A percentile compares a stretch with the other conserved stretches of the same genome.
phyloP scores from a whole-genome alignment of 2,329 filamentous ascomycete species.

The Apiospora hydei region DNA sequence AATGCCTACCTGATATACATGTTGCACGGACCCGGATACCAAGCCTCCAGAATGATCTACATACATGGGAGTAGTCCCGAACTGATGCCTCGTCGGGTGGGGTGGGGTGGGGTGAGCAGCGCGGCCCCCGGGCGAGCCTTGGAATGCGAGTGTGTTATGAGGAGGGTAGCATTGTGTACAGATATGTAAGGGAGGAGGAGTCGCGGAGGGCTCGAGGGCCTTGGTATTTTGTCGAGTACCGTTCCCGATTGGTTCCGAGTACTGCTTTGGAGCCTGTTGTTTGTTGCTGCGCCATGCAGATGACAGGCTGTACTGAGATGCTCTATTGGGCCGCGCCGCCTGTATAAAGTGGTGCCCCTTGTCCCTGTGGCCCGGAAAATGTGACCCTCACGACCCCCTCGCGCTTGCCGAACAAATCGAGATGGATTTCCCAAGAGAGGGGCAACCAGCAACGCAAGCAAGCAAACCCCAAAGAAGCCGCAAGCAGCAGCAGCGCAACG shows the following conservation, averaged over 20 bases:
- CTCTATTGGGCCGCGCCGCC: background rate
- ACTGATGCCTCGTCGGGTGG: background rate
- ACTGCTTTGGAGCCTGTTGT: background rate
- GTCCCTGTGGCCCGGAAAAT: slow-evolving; percentile 8
- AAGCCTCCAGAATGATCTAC: background rate
- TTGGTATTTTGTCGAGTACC: background rate
- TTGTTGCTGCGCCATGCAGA: slow-evolving; percentile 12
- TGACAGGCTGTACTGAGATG: slow-evolving; percentile 3
- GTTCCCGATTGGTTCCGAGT: slow-evolving; percentile 10
- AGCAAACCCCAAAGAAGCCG: background rate
- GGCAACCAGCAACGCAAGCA: background rate
- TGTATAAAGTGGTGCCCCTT: slow-evolving; percentile 11
- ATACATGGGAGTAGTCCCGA: slow-evolving; percentile 1
- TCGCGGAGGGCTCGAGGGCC: background rate
- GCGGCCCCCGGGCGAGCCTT: background rate
- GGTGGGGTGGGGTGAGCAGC: background rate
- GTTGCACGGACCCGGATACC: background rate
- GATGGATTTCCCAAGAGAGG: background rate
- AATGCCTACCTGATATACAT: background rate
- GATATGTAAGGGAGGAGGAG: background rate
- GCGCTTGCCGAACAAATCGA: slow-evolving; percentile 15
- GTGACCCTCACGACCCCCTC: background rate
- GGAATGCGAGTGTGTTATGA: slow-evolving; percentile 8
- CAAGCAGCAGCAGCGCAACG: background rate
- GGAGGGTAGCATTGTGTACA: background rate